These are phyloP conservation scores for Ceratonia siliqua DNA, from an alignment of 306 rosid species.

Conservation along the genomic window DNA sequence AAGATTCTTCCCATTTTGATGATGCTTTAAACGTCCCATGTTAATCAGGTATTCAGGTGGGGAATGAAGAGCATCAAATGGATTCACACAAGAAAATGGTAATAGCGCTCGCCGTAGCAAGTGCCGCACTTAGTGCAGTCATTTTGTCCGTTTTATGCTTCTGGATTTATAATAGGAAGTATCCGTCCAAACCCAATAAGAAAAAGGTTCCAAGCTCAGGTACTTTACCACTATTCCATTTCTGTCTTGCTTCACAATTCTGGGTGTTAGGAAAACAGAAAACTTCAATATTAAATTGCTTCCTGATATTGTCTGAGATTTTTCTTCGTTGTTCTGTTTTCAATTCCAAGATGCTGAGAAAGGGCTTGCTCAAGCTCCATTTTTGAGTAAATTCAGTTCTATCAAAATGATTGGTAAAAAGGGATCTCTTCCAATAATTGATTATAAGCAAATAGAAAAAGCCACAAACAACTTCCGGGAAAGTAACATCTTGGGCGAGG, in stretches of 20 bases:
- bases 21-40: background rate
- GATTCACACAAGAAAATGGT: slow-evolving; percentile 63
- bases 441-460: slow-evolving; percentile 74
- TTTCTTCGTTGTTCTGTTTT: slow-evolving; percentile 28
- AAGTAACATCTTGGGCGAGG: slow-evolving; percentile 79
- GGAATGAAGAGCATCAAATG: slow-evolving; percentile 40
- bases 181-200: slow-evolving; percentile 41
- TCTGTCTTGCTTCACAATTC: slow-evolving; percentile 17
- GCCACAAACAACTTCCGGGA: slow-evolving; percentile 68
- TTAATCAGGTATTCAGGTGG: slow-evolving; percentile 52
- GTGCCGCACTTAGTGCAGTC: slow-evolving; percentile 50
- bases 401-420: slow-evolving; percentile 59
- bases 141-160: slow-evolving; percentile 45
- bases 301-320: background rate
- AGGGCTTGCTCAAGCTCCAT: slow-evolving; percentile 58
- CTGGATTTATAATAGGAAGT: slow-evolving; percentile 59
- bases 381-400: slow-evolving; percentile 66
- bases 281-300: slow-evolving; percentile 19
- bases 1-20: slow-evolving; percentile 6
- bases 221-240: slow-evolving; percentile 10
- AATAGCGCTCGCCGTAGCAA: slow-evolving; percentile 47
- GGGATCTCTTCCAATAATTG: slow-evolving; percentile 68
- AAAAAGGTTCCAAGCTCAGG: slow-evolving; percentile 47
- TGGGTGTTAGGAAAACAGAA: background rate
- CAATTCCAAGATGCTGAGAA: slow-evolving; percentile 68